A percentile compares a stretch with the other conserved stretches of the same genome.
Evolutionary conservation across 108 stramenopile genomes (phyloP).

Genomic region (Asterionellopsis glacialis): DNA sequence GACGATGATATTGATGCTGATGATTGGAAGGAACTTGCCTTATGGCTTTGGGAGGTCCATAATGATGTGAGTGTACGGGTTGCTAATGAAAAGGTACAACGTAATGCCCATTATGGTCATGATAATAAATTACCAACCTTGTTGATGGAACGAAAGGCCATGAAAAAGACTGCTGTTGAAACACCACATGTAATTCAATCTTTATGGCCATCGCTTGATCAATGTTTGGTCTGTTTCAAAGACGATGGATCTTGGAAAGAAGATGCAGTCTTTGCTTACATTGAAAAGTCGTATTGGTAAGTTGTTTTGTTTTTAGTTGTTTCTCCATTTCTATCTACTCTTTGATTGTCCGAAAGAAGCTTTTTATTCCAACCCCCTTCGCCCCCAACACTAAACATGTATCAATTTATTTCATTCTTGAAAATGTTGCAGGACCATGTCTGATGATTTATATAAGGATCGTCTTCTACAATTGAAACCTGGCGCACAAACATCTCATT

Average conservation of each 20-base stretch:
- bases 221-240: conserved; percentile 33
- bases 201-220: conserved; percentile 29
- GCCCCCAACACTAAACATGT: no score
- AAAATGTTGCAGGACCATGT: no score
- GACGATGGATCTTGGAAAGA: conserved; percentile 44
- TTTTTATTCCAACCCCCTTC: no score
- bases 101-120: neutral
- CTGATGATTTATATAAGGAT: no score
- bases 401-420: no score
- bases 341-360: no score
- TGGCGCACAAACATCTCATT: no score
- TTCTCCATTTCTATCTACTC: no score
- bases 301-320: no score
- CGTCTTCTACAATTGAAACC: no score
- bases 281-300: conserved; percentile 43
- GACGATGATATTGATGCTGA: conserved; percentile 22
- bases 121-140: neutral
- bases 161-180: neutral
- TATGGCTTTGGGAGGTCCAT: conserved; percentile 85
- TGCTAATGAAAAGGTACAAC: conserved; percentile 19
- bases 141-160: neutral
- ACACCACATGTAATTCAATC: conserved; percentile 5
- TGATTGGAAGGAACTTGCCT: conserved; percentile 70
- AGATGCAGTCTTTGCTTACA: conserved; percentile 33
- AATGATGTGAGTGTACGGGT: conserved; percentile 74